Percentiles rank a stretch among this genome's conserved stretches.
phyloP scores from a whole-genome alignment of 1,284 basidiomycete species.

The Ganoderma boninense region DNA sequence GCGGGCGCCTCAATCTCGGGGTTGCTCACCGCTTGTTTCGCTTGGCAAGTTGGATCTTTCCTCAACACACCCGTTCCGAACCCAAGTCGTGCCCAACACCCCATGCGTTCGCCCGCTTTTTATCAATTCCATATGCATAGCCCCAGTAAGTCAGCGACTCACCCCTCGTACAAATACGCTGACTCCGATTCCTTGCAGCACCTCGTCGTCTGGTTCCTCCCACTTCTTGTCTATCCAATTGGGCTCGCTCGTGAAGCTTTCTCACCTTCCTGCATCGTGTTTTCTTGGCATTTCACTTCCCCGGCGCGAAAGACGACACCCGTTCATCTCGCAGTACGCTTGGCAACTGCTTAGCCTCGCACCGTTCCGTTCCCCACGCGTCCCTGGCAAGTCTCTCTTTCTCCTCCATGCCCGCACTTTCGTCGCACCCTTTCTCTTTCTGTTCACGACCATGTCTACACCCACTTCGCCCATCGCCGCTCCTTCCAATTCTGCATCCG shows the following conservation, averaged over 20 bases:
- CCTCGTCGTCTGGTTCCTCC: not conserved
- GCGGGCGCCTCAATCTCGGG: not conserved
- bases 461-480: not conserved
- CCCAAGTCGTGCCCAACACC: not conserved
- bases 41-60: not conserved
- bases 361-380: constrained; percentile 18
- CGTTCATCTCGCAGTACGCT: not conserved
- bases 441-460: not conserved
- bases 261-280: not conserved
- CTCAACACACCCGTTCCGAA: not conserved
- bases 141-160: not conserved
- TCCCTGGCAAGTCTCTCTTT: constrained; percentile 22
- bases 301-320: not conserved
- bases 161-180: not conserved
- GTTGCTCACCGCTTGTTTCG: not conserved
- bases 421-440: not conserved
- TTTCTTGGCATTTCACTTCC: not conserved
- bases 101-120: not conserved
- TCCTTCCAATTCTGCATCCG: constrained; percentile 7
- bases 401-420: not conserved
- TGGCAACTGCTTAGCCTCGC: not conserved
- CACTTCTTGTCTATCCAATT: not conserved
- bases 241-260: not conserved
- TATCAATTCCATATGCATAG: not conserved
- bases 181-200: not conserved